Evolutionary conservation across 805 yeast genomes (phyloP).

Genomic region (Pichia manshurica): DNA sequence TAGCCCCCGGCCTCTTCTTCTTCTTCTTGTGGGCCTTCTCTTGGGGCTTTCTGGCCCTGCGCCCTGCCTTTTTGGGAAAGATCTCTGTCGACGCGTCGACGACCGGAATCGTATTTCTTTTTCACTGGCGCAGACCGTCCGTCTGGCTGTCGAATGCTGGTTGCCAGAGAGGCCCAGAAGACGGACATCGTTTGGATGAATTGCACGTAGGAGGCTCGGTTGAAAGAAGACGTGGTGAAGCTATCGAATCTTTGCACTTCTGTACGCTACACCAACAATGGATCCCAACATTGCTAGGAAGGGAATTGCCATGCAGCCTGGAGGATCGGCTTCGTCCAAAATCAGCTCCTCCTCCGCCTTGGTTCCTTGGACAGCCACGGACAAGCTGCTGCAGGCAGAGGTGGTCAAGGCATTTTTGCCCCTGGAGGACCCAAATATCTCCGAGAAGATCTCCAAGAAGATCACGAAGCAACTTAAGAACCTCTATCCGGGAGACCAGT

Average conservation of each 20-base stretch:
- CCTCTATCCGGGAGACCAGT: slow-evolving; percentile 14
- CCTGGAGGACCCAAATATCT: background rate
- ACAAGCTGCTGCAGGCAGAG: slow-evolving; percentile 7
- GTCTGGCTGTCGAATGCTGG: too few species aligned
- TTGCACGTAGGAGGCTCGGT: too few species aligned
- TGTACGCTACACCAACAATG: background rate
- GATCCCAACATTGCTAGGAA: background rate
- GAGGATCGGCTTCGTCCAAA: background rate
- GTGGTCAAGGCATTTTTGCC: slow-evolving; percentile 9
- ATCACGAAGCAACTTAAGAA: slow-evolving; percentile 7
- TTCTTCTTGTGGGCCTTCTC: too few species aligned
- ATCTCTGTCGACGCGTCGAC: too few species aligned
- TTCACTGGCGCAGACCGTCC: too few species aligned
- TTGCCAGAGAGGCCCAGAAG: too few species aligned
- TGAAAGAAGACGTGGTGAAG: background rate
- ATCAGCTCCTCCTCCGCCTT: background rate
- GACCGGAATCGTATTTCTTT: too few species aligned
- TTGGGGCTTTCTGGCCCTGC: too few species aligned
- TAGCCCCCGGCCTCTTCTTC: too few species aligned
- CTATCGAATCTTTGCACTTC: background rate
- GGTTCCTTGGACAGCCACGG: slow-evolving; percentile 9
- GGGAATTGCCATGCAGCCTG: background rate
- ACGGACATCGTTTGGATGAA: too few species aligned
- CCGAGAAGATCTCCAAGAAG: slow-evolving; percentile 1
- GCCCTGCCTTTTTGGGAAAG: too few species aligned